These are phyloP conservation scores for Leccinum olivaceopallidum DNA, from an alignment of 768 basidiomycete species.

Conservation along the genomic window DNA sequence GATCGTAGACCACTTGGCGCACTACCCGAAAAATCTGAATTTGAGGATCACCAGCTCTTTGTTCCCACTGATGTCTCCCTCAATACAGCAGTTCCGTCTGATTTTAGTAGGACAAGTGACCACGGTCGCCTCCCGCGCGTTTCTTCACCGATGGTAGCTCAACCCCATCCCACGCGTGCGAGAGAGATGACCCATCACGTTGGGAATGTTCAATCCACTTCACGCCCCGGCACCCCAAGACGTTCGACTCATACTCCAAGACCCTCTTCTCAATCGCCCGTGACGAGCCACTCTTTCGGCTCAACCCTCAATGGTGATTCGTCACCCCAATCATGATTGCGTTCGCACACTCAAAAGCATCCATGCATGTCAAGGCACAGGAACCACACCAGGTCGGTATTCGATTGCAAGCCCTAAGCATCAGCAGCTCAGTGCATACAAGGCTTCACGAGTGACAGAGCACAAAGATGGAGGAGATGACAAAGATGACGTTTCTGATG, in stretches of 20 bases:
- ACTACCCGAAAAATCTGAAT: constrained; percentile 51
- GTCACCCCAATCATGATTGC: constrained; percentile 40
- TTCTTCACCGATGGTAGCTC: constrained; percentile 22
- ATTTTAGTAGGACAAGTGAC: constrained; percentile 7
- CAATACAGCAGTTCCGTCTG: constrained; percentile 3
- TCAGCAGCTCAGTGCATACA: constrained; percentile 23
- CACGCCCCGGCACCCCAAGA: constrained; percentile 30
- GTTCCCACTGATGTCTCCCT: constrained; percentile 62
- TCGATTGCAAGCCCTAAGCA: constrained; percentile 22
- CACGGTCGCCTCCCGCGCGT: constrained; percentile 10
- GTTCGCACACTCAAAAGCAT: constrained; percentile 36
- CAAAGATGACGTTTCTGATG: constrained; percentile 38
- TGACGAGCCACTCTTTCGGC: constrained; percentile 36
- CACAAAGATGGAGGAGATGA: constrained; percentile 21
- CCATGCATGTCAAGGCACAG: constrained; percentile 35
- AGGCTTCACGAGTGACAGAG: constrained; percentile 16
- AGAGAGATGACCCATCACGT: constrained; percentile 20
- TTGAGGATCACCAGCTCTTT: constrained; percentile 66
- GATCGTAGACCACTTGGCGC: constrained; percentile 60
- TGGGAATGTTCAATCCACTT: constrained; percentile 17
- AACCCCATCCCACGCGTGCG: constrained; percentile 31
- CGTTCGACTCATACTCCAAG: constrained; percentile 30
- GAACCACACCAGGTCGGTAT: constrained; percentile 22
- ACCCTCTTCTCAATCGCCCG: constrained; percentile 32
- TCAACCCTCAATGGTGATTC: constrained; percentile 51